phyloP scores from a whole-genome alignment of 495 filamentous ascomycete genomes.

The Penicillium dipodomyicola region DNA sequence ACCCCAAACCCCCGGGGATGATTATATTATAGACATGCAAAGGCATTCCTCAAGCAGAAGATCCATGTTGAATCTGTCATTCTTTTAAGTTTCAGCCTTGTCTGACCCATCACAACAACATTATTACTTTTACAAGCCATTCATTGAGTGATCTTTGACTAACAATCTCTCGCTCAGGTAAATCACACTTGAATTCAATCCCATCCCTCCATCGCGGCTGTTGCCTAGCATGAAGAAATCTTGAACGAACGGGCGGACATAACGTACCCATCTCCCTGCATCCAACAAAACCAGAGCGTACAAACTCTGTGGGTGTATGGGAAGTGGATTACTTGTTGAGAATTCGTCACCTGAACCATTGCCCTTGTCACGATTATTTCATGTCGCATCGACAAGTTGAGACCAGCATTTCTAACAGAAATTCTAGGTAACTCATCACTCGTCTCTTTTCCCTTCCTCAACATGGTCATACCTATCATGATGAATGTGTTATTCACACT shows the following conservation, averaged over 20 bases:
- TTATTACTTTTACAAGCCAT: slow-evolving; percentile 26
- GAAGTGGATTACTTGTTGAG: slow-evolving; percentile 87
- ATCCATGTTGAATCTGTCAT: slow-evolving; percentile 80
- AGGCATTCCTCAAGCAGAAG: slow-evolving; percentile 99
- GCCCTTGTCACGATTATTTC: slow-evolving; percentile 22
- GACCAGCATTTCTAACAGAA: slow-evolving; percentile 20
- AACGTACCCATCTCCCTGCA: slow-evolving; percentile 65
- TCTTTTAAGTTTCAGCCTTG: slow-evolving; percentile 94
- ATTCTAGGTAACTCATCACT: slow-evolving; percentile 32
- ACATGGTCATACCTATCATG: slow-evolving; percentile 56
- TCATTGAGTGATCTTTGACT: slow-evolving; percentile 35
- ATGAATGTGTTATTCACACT: slow-evolving; percentile 95
- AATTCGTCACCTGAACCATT: slow-evolving; percentile 89
- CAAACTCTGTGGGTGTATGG: slow-evolving; percentile 75
- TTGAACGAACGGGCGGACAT: slow-evolving; percentile 99
- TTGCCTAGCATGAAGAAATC: slow-evolving; percentile 70
- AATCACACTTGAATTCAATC: slow-evolving; percentile 35
- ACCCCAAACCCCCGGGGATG: slow-evolving; percentile 48
- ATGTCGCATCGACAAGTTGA: slow-evolving; percentile 9
- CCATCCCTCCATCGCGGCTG: slow-evolving; percentile 18
- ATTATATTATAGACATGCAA: slow-evolving; percentile 81
- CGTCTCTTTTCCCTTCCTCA: slow-evolving; percentile 17
- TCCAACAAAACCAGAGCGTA: slow-evolving; percentile 73
- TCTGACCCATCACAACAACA: slow-evolving; percentile 61
- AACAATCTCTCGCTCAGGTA: slow-evolving; percentile 53